Percentiles rank a stretch among this genome's conserved stretches.
Conservation (phyloP, 306 rosid genomes). For the Castanea mollissima region DNA sequence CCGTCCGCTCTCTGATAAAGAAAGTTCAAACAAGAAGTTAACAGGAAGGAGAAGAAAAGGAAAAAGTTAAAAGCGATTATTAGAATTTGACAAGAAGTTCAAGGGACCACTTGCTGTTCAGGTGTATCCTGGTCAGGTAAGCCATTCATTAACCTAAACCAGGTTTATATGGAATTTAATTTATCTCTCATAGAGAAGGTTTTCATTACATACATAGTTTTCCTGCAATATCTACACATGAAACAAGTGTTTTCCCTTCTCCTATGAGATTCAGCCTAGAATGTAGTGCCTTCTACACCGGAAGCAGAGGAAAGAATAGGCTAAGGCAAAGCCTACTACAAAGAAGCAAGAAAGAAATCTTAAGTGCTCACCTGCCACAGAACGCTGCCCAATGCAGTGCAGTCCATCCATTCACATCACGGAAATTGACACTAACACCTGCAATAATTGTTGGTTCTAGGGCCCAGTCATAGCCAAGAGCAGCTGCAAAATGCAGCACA, state of each 20-base stretch:
- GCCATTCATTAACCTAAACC: background rate
- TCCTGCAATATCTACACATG: background rate
- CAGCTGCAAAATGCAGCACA: constrained; percentile 83
- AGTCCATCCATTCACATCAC: constrained; percentile 90
- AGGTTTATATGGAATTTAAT: background rate
- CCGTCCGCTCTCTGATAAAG: constrained; percentile 69
- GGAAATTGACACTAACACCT: constrained; percentile 80
- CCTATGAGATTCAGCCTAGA: background rate
- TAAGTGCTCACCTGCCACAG: constrained; percentile 69
- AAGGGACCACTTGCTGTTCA: background rate
- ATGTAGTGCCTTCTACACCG: background rate
- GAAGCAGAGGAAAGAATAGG: background rate
- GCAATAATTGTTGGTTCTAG: constrained; percentile 64
- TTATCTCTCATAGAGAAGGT: background rate
- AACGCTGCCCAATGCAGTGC: constrained; percentile 97
- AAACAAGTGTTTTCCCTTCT: background rate
- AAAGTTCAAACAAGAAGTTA: constrained; percentile 21
- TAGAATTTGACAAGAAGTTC: background rate
- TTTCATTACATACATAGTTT: background rate
- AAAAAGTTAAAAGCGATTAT: background rate
- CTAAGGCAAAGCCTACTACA: background rate
- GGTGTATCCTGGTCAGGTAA: background rate
- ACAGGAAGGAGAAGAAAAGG: background rate
- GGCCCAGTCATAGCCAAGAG: constrained; percentile 93
- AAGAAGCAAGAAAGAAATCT: constrained; percentile 5